Percentiles rank a stretch among this genome's conserved stretches.
Conservation (phyloP, 2,329 filamentous ascomycete genomes). For the Trichoderma oligosporum region DNA sequence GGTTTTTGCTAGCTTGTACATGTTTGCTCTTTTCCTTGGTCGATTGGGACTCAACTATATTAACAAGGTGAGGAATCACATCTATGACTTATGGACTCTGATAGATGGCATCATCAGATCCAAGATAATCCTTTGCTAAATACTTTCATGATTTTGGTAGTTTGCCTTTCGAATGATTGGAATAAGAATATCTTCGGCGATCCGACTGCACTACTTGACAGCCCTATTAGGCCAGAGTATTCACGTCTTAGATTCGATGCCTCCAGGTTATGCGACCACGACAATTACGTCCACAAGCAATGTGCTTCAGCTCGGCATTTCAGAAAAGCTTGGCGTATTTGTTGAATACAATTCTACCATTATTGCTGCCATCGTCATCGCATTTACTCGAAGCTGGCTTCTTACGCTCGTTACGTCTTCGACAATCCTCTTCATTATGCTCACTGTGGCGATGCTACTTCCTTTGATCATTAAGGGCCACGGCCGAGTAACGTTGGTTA, state of each 20-base stretch:
- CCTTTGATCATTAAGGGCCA: conserved; percentile 55
- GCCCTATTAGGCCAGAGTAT: conserved; percentile 63
- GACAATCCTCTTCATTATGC: conserved; percentile 52
- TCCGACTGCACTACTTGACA: conserved; percentile 62
- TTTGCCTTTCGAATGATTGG: conserved; percentile 60
- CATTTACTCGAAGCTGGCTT: conserved; percentile 56
- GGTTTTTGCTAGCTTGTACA: conserved; percentile 52
- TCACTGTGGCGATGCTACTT: conserved; percentile 47
- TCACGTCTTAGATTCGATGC: conserved; percentile 63
- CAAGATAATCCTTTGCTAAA: too few relatives aligned
- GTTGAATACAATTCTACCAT: conserved; percentile 54
- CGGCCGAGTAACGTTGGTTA: conserved; percentile 42
- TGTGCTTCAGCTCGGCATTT: conserved; percentile 61
- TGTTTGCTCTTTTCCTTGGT: conserved; percentile 67
- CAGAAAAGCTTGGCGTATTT: conserved; percentile 58
- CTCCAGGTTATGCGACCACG: conserved; percentile 56
- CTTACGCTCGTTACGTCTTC: conserved; percentile 57
- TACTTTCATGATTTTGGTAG: conserved; percentile 27
- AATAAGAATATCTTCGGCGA: conserved; percentile 57
- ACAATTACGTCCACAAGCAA: conserved; percentile 64
- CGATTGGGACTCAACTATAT: conserved; percentile 62
- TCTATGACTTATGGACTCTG: neutral
- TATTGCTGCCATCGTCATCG: conserved; percentile 50
- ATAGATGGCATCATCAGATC: neutral
- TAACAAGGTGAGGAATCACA: conserved; percentile 42